Conservation (phyloP, 1,139 yeast genomes). For the Blastobotrys capitulatus region DNA sequence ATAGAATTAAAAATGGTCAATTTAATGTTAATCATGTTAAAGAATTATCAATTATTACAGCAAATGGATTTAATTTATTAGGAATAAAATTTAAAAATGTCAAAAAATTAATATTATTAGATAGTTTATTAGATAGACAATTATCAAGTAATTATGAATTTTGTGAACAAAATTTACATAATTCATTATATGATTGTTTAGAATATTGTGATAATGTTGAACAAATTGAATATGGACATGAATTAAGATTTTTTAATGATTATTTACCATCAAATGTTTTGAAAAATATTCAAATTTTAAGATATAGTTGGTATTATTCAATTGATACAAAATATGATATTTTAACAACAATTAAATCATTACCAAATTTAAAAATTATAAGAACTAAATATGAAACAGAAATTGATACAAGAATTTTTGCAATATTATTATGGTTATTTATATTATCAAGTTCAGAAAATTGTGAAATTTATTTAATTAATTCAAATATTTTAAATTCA, state of each 20-base stretch:
- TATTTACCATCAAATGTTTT: neutral
- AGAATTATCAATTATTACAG: neutral
- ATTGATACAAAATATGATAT: neutral
- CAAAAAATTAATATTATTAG: neutral
- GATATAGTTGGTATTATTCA: conserved; percentile 4
- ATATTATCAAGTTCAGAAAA: neutral
- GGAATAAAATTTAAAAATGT: conserved; percentile 8
- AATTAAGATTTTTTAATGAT: neutral
- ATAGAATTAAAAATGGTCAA: neutral
- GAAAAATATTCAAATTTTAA: neutral
- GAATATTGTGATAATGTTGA: neutral
- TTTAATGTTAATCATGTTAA: neutral
- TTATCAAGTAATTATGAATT: neutral
- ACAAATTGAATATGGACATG: neutral
- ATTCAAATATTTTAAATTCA: neutral
- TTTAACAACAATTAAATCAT: neutral
- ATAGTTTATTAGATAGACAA: neutral
- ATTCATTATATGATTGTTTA: neutral
- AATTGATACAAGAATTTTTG: neutral
- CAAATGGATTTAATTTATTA: conserved; percentile 3
- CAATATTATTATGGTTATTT: neutral
- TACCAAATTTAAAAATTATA: neutral
- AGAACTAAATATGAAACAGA: neutral
- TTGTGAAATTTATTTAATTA: neutral
- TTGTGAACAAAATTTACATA: neutral